A percentile compares a stretch with the other conserved stretches of the same genome.
Evolutionary conservation across 2,329 filamentous ascomycete species (phyloP).

Genomic region (Colletotrichum sp.): DNA sequence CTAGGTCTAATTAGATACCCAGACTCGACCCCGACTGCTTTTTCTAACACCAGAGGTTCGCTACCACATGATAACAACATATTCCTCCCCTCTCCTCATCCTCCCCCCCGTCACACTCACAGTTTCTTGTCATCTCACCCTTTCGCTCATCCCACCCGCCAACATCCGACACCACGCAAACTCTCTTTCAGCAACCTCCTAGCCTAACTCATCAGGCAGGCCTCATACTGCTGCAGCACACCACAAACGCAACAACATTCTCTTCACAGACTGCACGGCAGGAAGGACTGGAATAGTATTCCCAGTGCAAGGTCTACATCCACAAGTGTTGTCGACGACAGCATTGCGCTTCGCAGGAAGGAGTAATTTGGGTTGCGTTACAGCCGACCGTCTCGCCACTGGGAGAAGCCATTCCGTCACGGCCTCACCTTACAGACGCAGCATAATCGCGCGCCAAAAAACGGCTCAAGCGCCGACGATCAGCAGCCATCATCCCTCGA

Average conservation of each 20-base stretch:
- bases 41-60: constrained; percentile 1
- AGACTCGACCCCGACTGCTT: not conserved
- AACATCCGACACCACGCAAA: constrained; percentile 15
- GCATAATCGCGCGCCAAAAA: constrained; percentile 52
- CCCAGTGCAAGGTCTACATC: not conserved
- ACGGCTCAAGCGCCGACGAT: constrained; percentile 39
- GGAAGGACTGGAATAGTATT: not conserved
- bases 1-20: constrained; percentile 2
- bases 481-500: constrained; percentile 21
- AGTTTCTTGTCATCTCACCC: constrained; percentile 21
- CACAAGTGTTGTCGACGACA: not conserved
- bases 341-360: not conserved
- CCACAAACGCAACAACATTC: not conserved
- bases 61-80: constrained; percentile 18
- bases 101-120: constrained; percentile 5
- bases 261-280: not conserved
- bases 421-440: constrained; percentile 40
- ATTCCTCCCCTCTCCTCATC: not conserved
- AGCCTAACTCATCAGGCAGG: constrained; percentile 15
- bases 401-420: constrained; percentile 4
- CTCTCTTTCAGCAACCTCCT: not conserved
- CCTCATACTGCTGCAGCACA: not conserved
- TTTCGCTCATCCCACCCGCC: constrained; percentile 16
- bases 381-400: not conserved
- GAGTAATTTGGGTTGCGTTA: not conserved